Evolutionary conservation across 495 filamentous ascomycete species (phyloP).

Genomic region (Pyronema domesticum): DNA sequence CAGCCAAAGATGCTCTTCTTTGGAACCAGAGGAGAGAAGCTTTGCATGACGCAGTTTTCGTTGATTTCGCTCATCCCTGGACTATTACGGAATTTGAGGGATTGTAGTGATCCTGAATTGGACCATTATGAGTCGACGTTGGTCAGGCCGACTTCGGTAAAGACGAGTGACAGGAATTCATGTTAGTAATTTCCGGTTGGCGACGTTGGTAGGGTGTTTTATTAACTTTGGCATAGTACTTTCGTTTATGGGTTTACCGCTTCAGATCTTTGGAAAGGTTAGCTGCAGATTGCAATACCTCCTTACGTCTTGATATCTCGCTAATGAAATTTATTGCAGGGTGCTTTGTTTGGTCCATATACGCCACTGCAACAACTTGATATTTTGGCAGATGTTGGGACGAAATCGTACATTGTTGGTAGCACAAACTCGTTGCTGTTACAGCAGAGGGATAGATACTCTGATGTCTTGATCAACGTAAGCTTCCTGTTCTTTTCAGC

Average conservation of each 20-base stretch:
- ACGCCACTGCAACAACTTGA: constrained; percentile 93
- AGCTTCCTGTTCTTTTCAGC: constrained; percentile 10
- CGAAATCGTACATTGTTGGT: constrained; percentile 92
- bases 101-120: constrained; percentile 81
- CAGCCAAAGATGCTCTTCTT: constrained; percentile 99
- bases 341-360: constrained; percentile 90
- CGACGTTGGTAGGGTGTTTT: neutral
- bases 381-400: constrained; percentile 78
- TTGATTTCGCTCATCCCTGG: constrained; percentile 86
- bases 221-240: constrained; percentile 37
- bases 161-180: constrained; percentile 79
- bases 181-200: constrained; percentile 27
- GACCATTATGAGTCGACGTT: constrained; percentile 63
- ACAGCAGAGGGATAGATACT: constrained; percentile 92
- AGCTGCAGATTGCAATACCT: neutral
- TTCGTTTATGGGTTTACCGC: constrained; percentile 79
- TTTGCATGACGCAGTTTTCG: constrained; percentile 98
- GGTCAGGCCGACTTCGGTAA: constrained; percentile 63
- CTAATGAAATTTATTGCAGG: constrained; percentile 30
- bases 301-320: neutral
- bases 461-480: constrained; percentile 86
- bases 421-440: constrained; percentile 88
- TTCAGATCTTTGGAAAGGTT: constrained; percentile 92
- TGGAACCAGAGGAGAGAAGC: constrained; percentile 74
- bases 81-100: constrained; percentile 65